Evolutionary conservation across 2,329 filamentous ascomycete genomes (phyloP), one percentile per base, ranked within the genome.

Genomic region (Aspergillus unguis): DNA sequence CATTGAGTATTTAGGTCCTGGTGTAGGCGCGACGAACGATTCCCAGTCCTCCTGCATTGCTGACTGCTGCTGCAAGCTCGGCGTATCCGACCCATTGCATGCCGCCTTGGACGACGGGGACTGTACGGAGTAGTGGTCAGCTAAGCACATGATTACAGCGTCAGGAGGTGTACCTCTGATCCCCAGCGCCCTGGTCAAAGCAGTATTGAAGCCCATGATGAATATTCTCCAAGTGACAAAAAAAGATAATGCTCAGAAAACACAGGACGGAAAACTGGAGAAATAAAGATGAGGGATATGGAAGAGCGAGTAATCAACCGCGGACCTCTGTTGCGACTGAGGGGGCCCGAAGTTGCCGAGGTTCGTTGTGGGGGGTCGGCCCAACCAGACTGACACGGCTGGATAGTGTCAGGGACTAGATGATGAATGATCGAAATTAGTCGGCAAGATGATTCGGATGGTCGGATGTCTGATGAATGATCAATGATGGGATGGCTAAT

Each of bases 121-220:
- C 76, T 78, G 53, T 5, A 10, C 29, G 4, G 6, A 23, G 44
- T 28, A 48, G 36, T 53, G n/a, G 17, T 28, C 11, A 26, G 2
- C 25, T 27, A 38, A 5, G 25, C 17, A 37, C 1, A n/a, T 26
- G 4, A 8, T 33, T 5, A 8, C 32, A n/a, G 6, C 6, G n/a
- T 6, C 17, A 17, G 8, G 36, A 7, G 11, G 5, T 4, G 1
- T 67, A 77, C 76, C 63, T 61, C 67, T 62, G 54, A 79, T 79
- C 58, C 83, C 83, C 59, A 86, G 75, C 59, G 79, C 79, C 61
- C 81, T 76, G 41, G 83, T 86, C 45, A 86, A 77, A 56, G 79
- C 80, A 44, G 83, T 86, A 62, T 83, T 82, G 77, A 86, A 85
- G 58, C 80, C 80, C 83, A 86, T 86, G 33, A 52, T 69, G 29